Base-by-base conservation (phyloP, 1,284 basidiomycete genomes). In the Cryptococcus sp. region DNA sequence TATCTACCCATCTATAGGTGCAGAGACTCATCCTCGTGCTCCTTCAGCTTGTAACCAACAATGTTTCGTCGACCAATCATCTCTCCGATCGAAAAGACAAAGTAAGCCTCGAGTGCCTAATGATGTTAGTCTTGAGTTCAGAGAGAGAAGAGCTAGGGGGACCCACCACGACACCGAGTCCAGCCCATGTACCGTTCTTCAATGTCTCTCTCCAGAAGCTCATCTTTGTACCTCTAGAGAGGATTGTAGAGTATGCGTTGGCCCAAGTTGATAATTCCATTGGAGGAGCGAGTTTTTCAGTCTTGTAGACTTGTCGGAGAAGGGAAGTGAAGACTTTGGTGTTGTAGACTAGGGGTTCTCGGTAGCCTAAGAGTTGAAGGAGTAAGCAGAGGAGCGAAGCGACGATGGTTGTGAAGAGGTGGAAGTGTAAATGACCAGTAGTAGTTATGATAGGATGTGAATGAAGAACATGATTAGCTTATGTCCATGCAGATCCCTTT, bases 301-400 rank as follows among this genome's bases (percentile, higher is more conserved):
- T 85, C 62, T 89, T 78, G 80, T 97, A 98, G 58, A 98, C 84
- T 73, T 95, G 90, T 80, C 94, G 93, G 64, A 86, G 77, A 63
- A 98, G 73, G 70, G 94, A 90, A 58, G 86, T 84, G 49, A 86
- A 82, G 56, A 97, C 90, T 57, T 88, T 80, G 53, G 88, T 79
- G 81, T 94, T 93, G 81, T 92, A 94, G 34, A 84, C 65, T 52
- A 94, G 65, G 14, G 92, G 91, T 72, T 89, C 82, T 63, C 84
- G 84, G 81, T 93, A 92, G 35, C 85, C 91, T 94, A 70, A 13
- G 37, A 10, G 23, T 41, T 10, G 10, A 41, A 41, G 38, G 48
- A 38, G 5, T 13, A 46, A 23, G 10, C 11, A 31, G 44, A 8
- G 44, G 11, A 46, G 44, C 44, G 44, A 46, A 31, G 44, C 14